Base-by-base conservation (phyloP, 768 basidiomycete species). In the Clavulina sp. region DNA sequence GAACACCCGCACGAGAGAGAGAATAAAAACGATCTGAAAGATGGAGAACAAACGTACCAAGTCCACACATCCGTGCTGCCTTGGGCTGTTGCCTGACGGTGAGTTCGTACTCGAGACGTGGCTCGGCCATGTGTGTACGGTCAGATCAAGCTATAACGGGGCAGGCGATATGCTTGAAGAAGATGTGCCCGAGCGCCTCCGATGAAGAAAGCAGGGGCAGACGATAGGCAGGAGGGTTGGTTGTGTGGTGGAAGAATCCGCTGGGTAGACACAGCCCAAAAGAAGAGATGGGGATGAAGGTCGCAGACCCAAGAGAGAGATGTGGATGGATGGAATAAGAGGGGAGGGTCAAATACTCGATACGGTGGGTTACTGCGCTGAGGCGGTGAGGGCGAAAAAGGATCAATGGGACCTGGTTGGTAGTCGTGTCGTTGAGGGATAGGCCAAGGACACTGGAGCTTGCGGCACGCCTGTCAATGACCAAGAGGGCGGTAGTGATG, bases 31-130 rank as follows among this genome's bases (percentile, higher is more conserved):
- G 36, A 38, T 38, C 21, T 13, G 36, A 13, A 1, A 38, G 36
- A 38, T 38, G 36, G 36, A 21, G 36, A 21, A 21, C 13, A 38
- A 13, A 21, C 36, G 21, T 21, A 46, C 51, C 65, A 3, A 63
- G 61, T 34, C 65, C 65, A 47, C 63, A 64, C 63, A 67, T 65
- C 18, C 66, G 57, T 4, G 66, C 64, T 48, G 64, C 62, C 40
- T 63, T 58, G 6, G 66, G 66, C 52, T 67, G 65, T 52, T 67
- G 65, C 13, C 48, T 23, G 48, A 49, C 31, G 48, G 32, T 49
- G 48, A 49, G 48, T 30, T 49, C 28, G 48, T 49, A 49, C 31
- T 46, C 43, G 13, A 46, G 43, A 46, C 13, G 43, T 16, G 13
- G 43, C 13, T 9, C 34, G 19, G 34, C 34, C 34, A 9, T 9